phyloP scores from a whole-genome alignment of 768 basidiomycete genomes.

The Termitomyces sp. region DNA sequence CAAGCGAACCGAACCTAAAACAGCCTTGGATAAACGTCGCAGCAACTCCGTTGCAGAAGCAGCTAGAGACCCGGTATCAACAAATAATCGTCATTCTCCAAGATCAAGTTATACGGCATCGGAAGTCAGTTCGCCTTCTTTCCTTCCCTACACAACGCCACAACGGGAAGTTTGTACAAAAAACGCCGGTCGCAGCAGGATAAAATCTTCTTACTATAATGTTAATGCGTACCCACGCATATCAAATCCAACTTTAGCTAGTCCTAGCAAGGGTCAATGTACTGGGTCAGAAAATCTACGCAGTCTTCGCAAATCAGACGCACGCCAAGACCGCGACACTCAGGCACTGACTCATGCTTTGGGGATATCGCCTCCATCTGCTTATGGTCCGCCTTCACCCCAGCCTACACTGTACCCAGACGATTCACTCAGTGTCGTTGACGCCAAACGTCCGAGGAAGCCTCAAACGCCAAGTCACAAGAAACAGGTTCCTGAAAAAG shows the following conservation, averaged over 20 bases:
- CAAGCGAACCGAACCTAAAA: slow-evolving; percentile 33
- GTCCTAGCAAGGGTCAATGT: slow-evolving; percentile 8
- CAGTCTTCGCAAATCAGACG: slow-evolving; percentile 33
- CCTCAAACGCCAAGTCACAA: slow-evolving; percentile 11
- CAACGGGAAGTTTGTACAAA: slow-evolving; percentile 20
- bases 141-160: slow-evolving; percentile 19
- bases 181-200: slow-evolving; percentile 52
- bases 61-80: slow-evolving; percentile 13
- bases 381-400: slow-evolving; percentile 38
- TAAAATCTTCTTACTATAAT: slow-evolving; percentile 66
- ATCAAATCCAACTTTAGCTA: slow-evolving; percentile 36
- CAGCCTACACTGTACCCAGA: slow-evolving; percentile 67
- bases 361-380: slow-evolving; percentile 30
- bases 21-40: slow-evolving; percentile 16
- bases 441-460: slow-evolving; percentile 21
- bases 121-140: slow-evolving; percentile 42
- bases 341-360: slow-evolving; percentile 31
- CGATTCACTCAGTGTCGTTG: slow-evolving; percentile 62
- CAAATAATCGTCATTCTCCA: slow-evolving; percentile 25
- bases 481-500: slow-evolving; percentile 14
- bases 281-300: slow-evolving; percentile 12
- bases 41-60: slow-evolving; percentile 15
- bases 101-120: slow-evolving; percentile 51
- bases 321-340: slow-evolving; percentile 37
- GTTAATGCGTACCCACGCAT: slow-evolving; percentile 49